Conservation (phyloP, 2,329 filamentous ascomycete species). For the Thielaviopsis musarum region DNA sequence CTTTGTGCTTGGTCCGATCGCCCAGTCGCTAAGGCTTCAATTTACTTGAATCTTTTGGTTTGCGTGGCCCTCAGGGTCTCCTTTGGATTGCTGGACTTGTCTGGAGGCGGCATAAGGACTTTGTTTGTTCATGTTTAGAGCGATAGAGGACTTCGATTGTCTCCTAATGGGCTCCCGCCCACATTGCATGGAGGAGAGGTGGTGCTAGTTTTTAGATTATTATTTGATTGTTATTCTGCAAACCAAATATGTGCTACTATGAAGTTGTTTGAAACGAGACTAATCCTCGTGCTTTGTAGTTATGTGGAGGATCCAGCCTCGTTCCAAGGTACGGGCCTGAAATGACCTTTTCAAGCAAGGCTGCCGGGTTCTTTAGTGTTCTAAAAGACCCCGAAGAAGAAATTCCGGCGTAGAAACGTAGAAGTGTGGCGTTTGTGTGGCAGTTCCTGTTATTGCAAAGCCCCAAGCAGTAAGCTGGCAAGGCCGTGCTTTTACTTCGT, state of each 20-base stretch:
- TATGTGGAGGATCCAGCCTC: too few relatives aligned
- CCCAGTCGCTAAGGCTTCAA: background rate
- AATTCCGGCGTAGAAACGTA: background rate
- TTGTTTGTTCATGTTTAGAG: background rate
- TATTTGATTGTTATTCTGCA: background rate
- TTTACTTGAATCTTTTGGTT: background rate
- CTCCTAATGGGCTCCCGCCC: background rate
- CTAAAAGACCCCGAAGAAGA: background rate
- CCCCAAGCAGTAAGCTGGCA: background rate
- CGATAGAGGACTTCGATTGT: background rate
- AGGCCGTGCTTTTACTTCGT: too few relatives aligned
- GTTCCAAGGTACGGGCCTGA: too few relatives aligned
- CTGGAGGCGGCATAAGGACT: background rate
- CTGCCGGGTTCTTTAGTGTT: background rate
- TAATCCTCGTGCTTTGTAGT: too few relatives aligned
- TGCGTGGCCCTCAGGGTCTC: background rate
- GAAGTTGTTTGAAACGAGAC: too few relatives aligned
- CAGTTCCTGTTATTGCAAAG: background rate
- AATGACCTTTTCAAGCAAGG: too few relatives aligned
- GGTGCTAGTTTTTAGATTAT: background rate
- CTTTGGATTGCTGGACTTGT: background rate
- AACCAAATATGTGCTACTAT: background rate
- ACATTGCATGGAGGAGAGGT: background rate
- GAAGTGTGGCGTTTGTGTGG: background rate
- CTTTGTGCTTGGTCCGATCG: background rate